These are phyloP conservation scores for Colletotrichum sp. DNA, from an alignment of 2,329 filamentous ascomycete genomes.

Conservation along the genomic window DNA sequence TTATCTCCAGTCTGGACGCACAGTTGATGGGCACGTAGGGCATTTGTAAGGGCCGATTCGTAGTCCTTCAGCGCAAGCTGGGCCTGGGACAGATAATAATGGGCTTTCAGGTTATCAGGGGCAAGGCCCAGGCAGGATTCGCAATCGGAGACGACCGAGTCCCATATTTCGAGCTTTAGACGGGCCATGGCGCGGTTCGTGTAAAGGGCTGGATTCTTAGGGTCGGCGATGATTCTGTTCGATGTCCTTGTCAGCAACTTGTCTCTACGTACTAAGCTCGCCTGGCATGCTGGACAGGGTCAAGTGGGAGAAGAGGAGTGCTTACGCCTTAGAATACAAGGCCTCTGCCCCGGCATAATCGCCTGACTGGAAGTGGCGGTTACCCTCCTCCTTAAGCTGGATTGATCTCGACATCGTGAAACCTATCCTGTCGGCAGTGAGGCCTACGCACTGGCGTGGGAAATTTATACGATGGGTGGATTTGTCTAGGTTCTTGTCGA, in stretches of 20 bases:
- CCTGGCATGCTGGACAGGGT: not conserved
- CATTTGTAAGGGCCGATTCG: constrained; percentile 74
- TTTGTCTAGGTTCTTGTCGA: not conserved
- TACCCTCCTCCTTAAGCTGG: constrained; percentile 63
- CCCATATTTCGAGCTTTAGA: constrained; percentile 75
- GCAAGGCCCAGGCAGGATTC: constrained; percentile 73
- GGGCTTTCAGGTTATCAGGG: constrained; percentile 76
- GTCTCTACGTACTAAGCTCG: not conserved
- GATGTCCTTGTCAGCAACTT: not conserved
- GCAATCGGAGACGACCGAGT: constrained; percentile 79
- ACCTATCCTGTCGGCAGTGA: not conserved
- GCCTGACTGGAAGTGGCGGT: constrained; percentile 66
- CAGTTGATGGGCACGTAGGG: constrained; percentile 73
- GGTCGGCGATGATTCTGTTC: constrained; percentile 75
- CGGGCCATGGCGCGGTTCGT: constrained; percentile 89
- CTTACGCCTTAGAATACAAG: constrained; percentile 75
- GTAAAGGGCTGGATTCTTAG: constrained; percentile 79
- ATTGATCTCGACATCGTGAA: constrained; percentile 32
- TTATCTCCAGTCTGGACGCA: constrained; percentile 68
- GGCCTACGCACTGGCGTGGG: not conserved
- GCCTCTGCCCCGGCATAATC: constrained; percentile 71
- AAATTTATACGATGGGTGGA: not conserved
- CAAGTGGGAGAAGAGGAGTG: not conserved
- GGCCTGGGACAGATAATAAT: constrained; percentile 83
- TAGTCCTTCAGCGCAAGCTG: constrained; percentile 76